Evolutionary conservation across 2,329 filamentous ascomycete species (phyloP), one percentile per base, ranked within the genome.

Genomic region (Emergomyces pasteurianus): DNA sequence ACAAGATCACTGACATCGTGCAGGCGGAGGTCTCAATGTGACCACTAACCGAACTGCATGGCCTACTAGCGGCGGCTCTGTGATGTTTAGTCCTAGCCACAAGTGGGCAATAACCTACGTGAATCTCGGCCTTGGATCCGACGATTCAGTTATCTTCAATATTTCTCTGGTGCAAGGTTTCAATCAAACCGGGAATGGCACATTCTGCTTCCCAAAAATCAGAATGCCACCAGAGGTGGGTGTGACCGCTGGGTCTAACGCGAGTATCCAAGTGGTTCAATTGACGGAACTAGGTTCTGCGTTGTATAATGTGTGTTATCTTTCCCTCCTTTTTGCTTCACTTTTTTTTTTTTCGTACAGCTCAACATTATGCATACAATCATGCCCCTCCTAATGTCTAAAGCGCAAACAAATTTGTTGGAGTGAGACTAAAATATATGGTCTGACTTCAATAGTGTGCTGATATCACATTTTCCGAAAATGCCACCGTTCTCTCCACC

Each of bases 111-210:
- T 78, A 34, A 79, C 78, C 1, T 77, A 75, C 59, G 71, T 80
- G 53, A 80, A 80, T 65, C 70, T 80, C 3, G 78, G 75, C 6
- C 65, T 80, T 50, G 77, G 74, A 9, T 61, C 64, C 43, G 65
- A 67, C 53, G 68, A 71, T 26, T 73, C 74, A 4, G 75, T 77
- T 18, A 67, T 69, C 60, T 78, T 79, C 71, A 79, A 80, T 66
- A 75, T 79, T 64, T 70, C 69, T 18, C 70, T 80, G 18, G 69
- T 78, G 3, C 66, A 70, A 21, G 67, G 70, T 49, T 78, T 79
- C 68, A 80, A 80, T 66, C 76, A 79, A 67, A 80, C 78, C 0
- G 72, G 71, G 14, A 75, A 75, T 14, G 78, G 78, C 5, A 74
- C 75, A 0, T 76, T 79, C 58, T 80, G 78, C 64, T 68, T 79